Evolutionary conservation across 2,329 filamentous ascomycete genomes (phyloP).

Genomic region (Hypoxylon sp.): DNA sequence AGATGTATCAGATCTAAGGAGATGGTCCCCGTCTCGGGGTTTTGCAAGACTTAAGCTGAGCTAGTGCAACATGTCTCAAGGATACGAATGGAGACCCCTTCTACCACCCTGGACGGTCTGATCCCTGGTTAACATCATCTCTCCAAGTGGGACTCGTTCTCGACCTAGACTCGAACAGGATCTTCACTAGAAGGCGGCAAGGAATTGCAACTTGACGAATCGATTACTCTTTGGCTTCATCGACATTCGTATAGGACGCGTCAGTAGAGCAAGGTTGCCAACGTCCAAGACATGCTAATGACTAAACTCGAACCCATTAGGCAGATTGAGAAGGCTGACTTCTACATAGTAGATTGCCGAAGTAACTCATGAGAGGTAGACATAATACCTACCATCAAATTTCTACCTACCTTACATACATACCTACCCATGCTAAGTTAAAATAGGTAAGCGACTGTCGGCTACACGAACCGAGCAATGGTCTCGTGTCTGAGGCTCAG

Average conservation of each 20-base stretch:
- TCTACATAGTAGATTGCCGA: no score
- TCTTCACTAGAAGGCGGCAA: slow-evolving; percentile 3
- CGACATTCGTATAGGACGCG: no score
- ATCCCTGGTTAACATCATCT: slow-evolving; percentile 25
- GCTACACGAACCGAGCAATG: slow-evolving; percentile 4
- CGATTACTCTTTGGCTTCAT: no score
- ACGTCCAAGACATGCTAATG: no score
- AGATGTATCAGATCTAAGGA: slow-evolving; percentile 35
- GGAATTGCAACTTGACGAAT: no score
- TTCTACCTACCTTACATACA: no score
- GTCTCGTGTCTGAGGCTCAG: slow-evolving; percentile 15
- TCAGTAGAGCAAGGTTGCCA: no score
- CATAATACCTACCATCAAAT: no score
- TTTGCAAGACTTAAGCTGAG: slow-evolving; percentile 31
- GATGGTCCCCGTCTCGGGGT: slow-evolving; percentile 23
- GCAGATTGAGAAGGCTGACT: no score
- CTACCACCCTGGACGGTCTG: slow-evolving; percentile 19
- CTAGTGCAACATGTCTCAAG: slow-evolving; percentile 38
- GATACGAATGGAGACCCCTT: slow-evolving; percentile 30
- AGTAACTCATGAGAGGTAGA: no score
- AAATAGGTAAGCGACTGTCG: background rate
- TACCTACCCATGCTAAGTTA: no score
- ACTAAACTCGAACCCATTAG: no score
- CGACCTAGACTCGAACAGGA: slow-evolving; percentile 1
- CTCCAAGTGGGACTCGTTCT: slow-evolving; percentile 14